These are phyloP conservation scores for Shiraia sp. DNA, from an alignment of 2,329 filamentous ascomycete species.

Conservation along the genomic window DNA sequence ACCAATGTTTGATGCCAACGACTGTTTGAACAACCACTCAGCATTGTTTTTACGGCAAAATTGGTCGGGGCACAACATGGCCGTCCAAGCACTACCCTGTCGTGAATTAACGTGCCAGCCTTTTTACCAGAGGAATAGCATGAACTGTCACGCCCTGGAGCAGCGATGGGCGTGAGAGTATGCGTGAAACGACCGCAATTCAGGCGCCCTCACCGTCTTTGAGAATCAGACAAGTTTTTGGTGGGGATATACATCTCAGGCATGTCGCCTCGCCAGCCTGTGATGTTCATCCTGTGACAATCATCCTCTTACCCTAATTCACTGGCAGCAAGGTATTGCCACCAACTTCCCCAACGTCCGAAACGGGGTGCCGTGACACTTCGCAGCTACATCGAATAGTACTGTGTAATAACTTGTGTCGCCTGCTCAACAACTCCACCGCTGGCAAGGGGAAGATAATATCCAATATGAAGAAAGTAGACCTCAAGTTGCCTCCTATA, in stretches of 20 bases:
- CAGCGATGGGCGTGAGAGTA: slow-evolving; percentile 19
- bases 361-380: no score
- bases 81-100: slow-evolving; percentile 26
- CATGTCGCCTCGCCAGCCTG: slow-evolving; percentile 8
- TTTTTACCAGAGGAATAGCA: slow-evolving; percentile 34
- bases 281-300: no score
- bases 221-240: slow-evolving; percentile 6
- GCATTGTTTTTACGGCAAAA: slow-evolving; percentile 24
- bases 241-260: slow-evolving; percentile 24
- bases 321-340: neutral
- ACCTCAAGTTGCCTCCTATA: slow-evolving; percentile 10
- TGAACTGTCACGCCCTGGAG: slow-evolving; percentile 27
- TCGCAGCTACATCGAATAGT: neutral
- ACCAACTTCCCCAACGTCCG: neutral
- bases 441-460: neutral
- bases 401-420: neutral
- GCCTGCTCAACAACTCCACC: neutral
- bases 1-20: slow-evolving; percentile 21
- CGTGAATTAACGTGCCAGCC: slow-evolving; percentile 14
- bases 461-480: slow-evolving; percentile 15
- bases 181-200: slow-evolving; percentile 25
- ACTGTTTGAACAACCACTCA: slow-evolving; percentile 16
- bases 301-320: slow-evolving; percentile 14
- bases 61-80: slow-evolving; percentile 16
- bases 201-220: slow-evolving; percentile 24